Evolutionary conservation across 352 stramenopile genomes (phyloP), one percentile per base, ranked within the genome.

Genomic region (Salisapilia sapeloensis): DNA sequence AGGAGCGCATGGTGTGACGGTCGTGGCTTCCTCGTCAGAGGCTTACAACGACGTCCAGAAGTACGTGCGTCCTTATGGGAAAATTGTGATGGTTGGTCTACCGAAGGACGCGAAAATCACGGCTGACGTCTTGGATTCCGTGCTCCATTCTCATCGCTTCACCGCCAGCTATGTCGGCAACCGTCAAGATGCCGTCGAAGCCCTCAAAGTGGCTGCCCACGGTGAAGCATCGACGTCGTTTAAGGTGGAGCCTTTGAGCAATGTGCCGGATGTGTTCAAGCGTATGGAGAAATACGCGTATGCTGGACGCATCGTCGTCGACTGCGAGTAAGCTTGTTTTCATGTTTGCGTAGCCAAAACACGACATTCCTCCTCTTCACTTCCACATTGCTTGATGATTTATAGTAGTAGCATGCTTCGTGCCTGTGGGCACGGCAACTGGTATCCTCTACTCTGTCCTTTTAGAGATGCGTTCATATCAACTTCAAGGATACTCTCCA

Each of bases 21-120:
- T 94, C 2, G 66, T 90, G 26, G 81, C 78, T 7, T 59, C 76
- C 4, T 41, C 55, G 6, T 58, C 65, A 14, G 47, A 47, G 14
- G 48, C 61, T n/a, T 63, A 86, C 42, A 52, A 59, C 5, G 41
- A 67, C 11, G 55, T 75, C 7, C 33, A 83, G 16, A 38, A 49
- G 16, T 65, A 84, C 26, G 35, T 95, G 16, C 62, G 65, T 40
- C 48, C 60, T 18, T 53, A 71, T 22, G 80, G 80, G 16, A 66
- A 50, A 1, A 44, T 80, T 4, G 47, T 89, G 13, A 42, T 86
- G 4, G 57, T 94, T 0, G 77, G 79, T n/a, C 48, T 69, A 9
- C 64, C 80, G 1, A 54, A 56, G n/a, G 50, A 81, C 48, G 47
- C 50, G n/a, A 39, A 44, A 1, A 51, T 78, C 20, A 38, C 50